Percentiles rank a stretch among this genome's conserved stretches.
Conservation (phyloP, 139 green algal species). For the Picochlorum sp. region DNA sequence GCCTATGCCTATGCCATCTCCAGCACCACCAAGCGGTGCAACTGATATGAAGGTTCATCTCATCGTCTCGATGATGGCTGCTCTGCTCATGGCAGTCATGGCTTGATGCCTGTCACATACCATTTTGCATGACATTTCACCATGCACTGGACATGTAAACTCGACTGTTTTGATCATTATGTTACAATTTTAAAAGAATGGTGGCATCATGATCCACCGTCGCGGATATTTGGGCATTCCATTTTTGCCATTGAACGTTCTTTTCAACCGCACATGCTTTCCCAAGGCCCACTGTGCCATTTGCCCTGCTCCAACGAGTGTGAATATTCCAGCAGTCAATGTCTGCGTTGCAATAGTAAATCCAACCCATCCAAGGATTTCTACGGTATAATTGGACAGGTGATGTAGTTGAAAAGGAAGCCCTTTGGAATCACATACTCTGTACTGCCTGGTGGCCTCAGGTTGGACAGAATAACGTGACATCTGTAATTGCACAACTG, state of each 20-base stretch:
- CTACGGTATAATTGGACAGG: slow-evolving; percentile 92
- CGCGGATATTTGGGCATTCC: slow-evolving; percentile 79
- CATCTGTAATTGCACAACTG: slow-evolving; percentile 71
- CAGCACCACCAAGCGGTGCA: too few species aligned
- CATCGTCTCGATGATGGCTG: too few species aligned
- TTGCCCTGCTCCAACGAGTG: slow-evolving; percentile 61
- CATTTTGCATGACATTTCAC: background rate
- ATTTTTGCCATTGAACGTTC: slow-evolving; percentile 90
- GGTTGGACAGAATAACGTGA: slow-evolving; percentile 79
- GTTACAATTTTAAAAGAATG: slow-evolving; percentile 56
- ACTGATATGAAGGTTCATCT: too few species aligned
- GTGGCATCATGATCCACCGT: slow-evolving; percentile 88
- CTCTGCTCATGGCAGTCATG: too few species aligned
- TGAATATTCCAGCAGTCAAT: slow-evolving; percentile 72
- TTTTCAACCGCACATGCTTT: slow-evolving; percentile 86
- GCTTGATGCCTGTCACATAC: too few species aligned
- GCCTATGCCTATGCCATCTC: too few species aligned
- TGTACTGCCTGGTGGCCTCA: slow-evolving; percentile 64
- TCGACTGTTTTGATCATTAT: background rate
- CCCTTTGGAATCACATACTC: slow-evolving; percentile 80
- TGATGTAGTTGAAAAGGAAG: slow-evolving; percentile 91
- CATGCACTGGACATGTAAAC: background rate
- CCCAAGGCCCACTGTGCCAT: slow-evolving; percentile 81
- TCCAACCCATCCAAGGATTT: slow-evolving; percentile 81
- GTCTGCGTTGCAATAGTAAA: slow-evolving; percentile 81